These are phyloP conservation scores for Tricholoma flavovirens DNA, from an alignment of 768 basidiomycete genomes.

Conservation along the genomic window DNA sequence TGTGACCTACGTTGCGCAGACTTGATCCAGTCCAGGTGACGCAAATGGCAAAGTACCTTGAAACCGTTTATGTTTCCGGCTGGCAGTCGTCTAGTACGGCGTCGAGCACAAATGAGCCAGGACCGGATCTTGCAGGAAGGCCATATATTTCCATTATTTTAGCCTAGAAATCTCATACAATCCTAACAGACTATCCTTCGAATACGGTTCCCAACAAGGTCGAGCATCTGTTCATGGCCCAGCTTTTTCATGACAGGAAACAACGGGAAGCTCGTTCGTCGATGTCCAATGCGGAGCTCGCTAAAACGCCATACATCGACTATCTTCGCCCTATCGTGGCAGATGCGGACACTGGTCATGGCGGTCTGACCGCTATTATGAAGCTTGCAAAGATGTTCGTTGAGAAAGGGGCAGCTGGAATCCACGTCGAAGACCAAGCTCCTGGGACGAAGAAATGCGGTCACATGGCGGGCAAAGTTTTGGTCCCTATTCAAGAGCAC, in stretches of 20 bases:
- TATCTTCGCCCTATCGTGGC: slow-evolving; percentile 94
- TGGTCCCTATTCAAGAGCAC: slow-evolving; percentile 96
- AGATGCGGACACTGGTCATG: slow-evolving; percentile 97
- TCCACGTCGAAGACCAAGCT: slow-evolving; percentile 97
- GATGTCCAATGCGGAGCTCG: slow-evolving; percentile 66
- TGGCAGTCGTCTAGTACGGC: slow-evolving; percentile 95
- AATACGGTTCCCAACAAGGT: slow-evolving; percentile 99
- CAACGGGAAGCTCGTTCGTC: slow-evolving; percentile 76
- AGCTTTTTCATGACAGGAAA: slow-evolving; percentile 98
- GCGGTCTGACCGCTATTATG: slow-evolving; percentile 97
- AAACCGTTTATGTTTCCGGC: slow-evolving; percentile 98
- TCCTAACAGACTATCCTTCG: slow-evolving; percentile 81
- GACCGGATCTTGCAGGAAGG: slow-evolving; percentile 94
- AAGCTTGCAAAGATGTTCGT: slow-evolving; percentile 99
- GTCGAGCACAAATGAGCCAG: slow-evolving; percentile 90
- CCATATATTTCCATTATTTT: background rate
- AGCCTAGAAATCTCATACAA: background rate
- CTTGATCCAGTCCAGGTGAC: slow-evolving; percentile 97
- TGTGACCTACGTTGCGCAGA: slow-evolving; percentile 35
- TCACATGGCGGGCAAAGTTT: slow-evolving; percentile 93
- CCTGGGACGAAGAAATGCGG: slow-evolving; percentile 96
- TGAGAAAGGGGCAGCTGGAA: slow-evolving; percentile 96
- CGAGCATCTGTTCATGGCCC: slow-evolving; percentile 95
- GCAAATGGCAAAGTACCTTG: slow-evolving; percentile 98
- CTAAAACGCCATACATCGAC: slow-evolving; percentile 68